Evolutionary conservation across 257 asterid species (phyloP).

Genomic region (Nicotiana undulata): DNA sequence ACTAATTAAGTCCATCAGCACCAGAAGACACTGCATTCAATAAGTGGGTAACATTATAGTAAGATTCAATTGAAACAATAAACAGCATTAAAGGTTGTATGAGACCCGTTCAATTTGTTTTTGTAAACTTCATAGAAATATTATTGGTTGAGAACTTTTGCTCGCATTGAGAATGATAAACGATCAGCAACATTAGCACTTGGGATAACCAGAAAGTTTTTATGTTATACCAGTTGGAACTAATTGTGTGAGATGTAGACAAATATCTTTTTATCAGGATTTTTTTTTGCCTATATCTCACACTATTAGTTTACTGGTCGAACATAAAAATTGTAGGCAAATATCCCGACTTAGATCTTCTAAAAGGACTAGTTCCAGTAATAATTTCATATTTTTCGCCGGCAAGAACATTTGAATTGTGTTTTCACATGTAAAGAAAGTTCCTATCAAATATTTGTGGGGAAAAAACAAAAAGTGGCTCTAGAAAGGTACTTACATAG

Average conservation of each 20-base stretch:
- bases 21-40: neutral
- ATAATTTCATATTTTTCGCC: neutral
- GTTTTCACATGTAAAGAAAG: neutral
- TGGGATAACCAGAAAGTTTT: neutral
- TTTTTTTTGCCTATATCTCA: neutral
- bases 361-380: neutral
- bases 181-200: neutral
- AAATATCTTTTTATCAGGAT: no score
- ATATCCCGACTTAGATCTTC: neutral
- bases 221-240: neutral
- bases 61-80: neutral
- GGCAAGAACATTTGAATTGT: neutral
- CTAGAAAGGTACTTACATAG: neutral
- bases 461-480: neutral
- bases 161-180: neutral
- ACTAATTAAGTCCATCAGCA: neutral
- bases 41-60: neutral
- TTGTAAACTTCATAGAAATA: neutral
- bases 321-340: neutral
- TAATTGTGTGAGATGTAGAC: no score
- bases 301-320: neutral
- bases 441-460: neutral
- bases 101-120: neutral
- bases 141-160: neutral
- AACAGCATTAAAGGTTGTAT: neutral